Base-by-base conservation (phyloP, 257 asterid genomes). In the Datura wrightii region DNA sequence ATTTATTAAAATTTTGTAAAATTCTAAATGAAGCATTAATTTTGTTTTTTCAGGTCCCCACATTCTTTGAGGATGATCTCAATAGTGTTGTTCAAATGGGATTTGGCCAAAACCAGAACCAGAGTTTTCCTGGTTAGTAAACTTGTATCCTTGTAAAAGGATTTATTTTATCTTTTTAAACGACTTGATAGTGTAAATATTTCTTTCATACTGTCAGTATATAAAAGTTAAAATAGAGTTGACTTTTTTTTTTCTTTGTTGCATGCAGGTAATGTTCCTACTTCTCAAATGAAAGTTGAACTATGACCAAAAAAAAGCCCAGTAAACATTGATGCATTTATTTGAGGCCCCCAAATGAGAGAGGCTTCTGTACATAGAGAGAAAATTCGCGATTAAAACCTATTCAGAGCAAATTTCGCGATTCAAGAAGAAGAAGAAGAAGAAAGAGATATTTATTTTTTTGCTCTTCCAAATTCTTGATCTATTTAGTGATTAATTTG, bases 21-120 rank as follows among this genome's bases (percentile, higher is more conserved):
- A 54, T 46, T 19, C 8, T 55, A 16, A 46, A 0, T 15, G 55
- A 10, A 69, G 15, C 53, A 16, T 63, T 31, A 16, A 13, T 13
- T 56, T 53, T 34, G 14, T 11, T 2, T 86, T 83, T 82, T 87
- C 79, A 95, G 99, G 93, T 85, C 16, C 86, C 95, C 11, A 78
- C 92, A 2, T 93, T 92, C 86, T 94, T 94, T 94, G 98, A 93
- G 83, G 95, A 94, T 80, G 99, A 95, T 87, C 95, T 95, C 59
- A 95, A 93, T 8, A 91, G 93, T 84, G 86, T 95, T 81, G 97
- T 95, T 84, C 97, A 92, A 87, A 94, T 94, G 98, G 97, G 97
- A 6, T 92, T 90, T 72, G 89, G 93, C 79, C 95, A 92, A 91
- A 89, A 91, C 85, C 92, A 89, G 62, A 15, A 89, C 58, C 95